Evolutionary conservation across 2,329 filamentous ascomycete genomes (phyloP).

Genomic region (Exutisphaerella laricina): DNA sequence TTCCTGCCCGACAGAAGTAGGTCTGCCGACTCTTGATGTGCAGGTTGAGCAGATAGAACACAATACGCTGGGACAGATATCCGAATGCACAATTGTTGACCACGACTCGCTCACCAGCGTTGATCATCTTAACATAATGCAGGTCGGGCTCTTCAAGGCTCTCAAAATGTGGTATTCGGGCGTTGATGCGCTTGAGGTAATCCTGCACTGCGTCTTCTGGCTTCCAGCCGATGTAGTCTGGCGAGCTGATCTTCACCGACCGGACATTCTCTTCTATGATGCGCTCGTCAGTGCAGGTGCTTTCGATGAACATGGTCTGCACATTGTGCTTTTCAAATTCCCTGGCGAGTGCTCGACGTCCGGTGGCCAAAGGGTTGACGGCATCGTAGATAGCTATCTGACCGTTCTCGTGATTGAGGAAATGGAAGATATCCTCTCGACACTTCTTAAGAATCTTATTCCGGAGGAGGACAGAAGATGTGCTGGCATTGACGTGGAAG

Average conservation of each 20-base stretch:
- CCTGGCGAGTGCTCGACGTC: conserved; percentile 78
- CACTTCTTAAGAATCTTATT: conserved; percentile 98
- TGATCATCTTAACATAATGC: conserved; percentile 99
- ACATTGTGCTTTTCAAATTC: conserved; percentile 98
- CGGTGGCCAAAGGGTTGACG: conserved; percentile 82
- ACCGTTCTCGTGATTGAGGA: conserved; percentile 93
- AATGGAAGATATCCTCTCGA: conserved; percentile 92
- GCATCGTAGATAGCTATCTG: conserved; percentile 99
- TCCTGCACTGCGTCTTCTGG: conserved; percentile 87
- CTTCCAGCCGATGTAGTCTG: conserved; percentile 91
- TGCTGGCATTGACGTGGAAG: conserved; percentile 92
- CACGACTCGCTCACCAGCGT: conserved; percentile 84
- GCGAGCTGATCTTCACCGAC: conserved; percentile 95
- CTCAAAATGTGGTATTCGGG: conserved; percentile 92
- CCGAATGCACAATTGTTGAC: conserved; percentile 98
- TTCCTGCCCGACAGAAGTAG: conserved; percentile 84
- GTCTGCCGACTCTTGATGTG: conserved; percentile 94
- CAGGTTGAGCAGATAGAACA: conserved; percentile 95
- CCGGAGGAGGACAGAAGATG: conserved; percentile 82
- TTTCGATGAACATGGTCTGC: conserved; percentile 93
- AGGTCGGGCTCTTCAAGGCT: conserved; percentile 92
- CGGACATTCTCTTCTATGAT: conserved; percentile 96
- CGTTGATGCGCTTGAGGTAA: conserved; percentile 83
- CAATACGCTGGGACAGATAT: conserved; percentile 92
- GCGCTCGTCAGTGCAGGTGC: conserved; percentile 83